phyloP scores from a whole-genome alignment of 176 grass and related monocot species.

The Rhynchospora pubera region DNA sequence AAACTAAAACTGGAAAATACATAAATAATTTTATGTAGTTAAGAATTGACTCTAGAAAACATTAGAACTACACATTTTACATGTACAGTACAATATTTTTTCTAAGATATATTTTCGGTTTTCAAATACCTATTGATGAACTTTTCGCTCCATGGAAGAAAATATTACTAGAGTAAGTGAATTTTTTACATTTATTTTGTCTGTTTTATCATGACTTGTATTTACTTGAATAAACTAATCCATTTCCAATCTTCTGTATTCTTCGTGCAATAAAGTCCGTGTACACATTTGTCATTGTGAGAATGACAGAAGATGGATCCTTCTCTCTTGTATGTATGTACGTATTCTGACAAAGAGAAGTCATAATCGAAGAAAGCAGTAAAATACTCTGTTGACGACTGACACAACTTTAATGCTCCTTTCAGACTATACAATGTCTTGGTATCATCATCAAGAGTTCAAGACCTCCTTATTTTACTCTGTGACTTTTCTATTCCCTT shows the following conservation, averaged over 20 bases:
- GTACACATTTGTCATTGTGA: constrained; percentile 8
- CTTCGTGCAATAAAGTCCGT: neutral
- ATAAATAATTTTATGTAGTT: too few species aligned
- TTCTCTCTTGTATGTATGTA: constrained; percentile 19
- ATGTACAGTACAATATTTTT: too few species aligned
- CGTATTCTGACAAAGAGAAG: constrained; percentile 84
- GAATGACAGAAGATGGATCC: constrained; percentile 10
- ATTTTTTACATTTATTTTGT: too few species aligned
- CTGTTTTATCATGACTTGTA: too few species aligned
- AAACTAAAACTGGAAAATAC: too few species aligned
- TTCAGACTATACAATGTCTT: constrained; percentile 20
- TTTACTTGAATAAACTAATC: neutral
- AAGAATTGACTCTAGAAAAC: too few species aligned
- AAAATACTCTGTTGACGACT: constrained; percentile 79
- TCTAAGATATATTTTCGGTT: too few species aligned
- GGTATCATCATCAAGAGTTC: constrained; percentile 11
- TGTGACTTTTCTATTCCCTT: constrained; percentile 6
- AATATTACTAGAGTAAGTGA: too few species aligned
- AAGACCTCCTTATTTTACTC: constrained; percentile 25
- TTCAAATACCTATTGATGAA: too few species aligned
- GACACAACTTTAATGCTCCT: constrained; percentile 65
- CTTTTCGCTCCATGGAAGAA: too few species aligned
- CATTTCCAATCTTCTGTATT: neutral
- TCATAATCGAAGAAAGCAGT: constrained; percentile 82
- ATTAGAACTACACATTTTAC: too few species aligned